Evolutionary conservation across 768 basidiomycete genomes (phyloP), one percentile per base, ranked within the genome.

Genomic region (Psilocybe azurescens): DNA sequence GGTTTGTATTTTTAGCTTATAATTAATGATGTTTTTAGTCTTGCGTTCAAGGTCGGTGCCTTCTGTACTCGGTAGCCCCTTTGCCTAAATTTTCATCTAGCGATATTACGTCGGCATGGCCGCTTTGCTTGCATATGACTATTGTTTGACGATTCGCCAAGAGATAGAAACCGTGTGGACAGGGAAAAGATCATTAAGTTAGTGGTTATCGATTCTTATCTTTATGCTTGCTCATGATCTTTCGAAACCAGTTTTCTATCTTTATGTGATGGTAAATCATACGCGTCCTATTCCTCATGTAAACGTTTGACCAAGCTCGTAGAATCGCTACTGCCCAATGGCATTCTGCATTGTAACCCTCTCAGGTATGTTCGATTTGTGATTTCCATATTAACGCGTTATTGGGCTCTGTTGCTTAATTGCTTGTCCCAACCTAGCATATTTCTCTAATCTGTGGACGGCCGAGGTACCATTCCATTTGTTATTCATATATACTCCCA

Each of bases 251-350:
- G 66, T 67, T 10, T 67, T 65, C 46, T 65, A 62, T 51, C 52
- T 67, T 5, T 65, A 65, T 48, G 10, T 67, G n/a, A 64, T 58
- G 44, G 65, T 65, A n/a, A 20, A 32, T 49, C 9, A 11, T 33
- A 13, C 5, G 11, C 29, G n/a, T 5, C 16, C 30, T 9, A 11
- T 30, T 30, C 14, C 24, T 32, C 28, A 11, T 30, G 13, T 16
- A 47, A 24, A 32, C 47, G 28, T 20, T 55, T 59, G 29, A 53
- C 29, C 48, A 29, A 29, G 33, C 9, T 20, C 32, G 7, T 44
- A 65, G 65, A 73, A 72, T 49, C 70, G 72, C 29, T 74, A 73
- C 55, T 62, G 62, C 36, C 70, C 73, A 0, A 70, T 74, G 62
- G 65, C 67, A 7, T 72, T 69, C 20, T 64, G 65, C 55, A 58